These are phyloP conservation scores for Acacia concinna DNA, from an alignment of 331 rosid species.

Conservation along the genomic window DNA sequence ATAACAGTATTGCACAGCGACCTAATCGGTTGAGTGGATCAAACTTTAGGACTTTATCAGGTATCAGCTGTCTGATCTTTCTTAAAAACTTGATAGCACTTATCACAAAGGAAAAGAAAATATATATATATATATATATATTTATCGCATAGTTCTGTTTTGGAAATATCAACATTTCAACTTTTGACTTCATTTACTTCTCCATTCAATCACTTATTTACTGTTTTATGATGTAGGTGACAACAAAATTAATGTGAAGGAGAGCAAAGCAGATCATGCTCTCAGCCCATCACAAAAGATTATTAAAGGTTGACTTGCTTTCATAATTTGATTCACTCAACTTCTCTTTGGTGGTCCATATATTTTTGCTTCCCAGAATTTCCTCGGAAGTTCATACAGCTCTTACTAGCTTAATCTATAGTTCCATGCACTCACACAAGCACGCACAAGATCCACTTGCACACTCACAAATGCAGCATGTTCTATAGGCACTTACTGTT, in stretches of 20 bases:
- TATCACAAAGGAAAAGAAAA: neutral
- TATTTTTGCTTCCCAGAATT: conserved; percentile 3
- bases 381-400: conserved; percentile 3
- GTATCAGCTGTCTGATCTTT: conserved; percentile 12
- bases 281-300: conserved; percentile 81
- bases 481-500: neutral
- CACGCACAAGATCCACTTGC: neutral
- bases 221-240: conserved; percentile 16
- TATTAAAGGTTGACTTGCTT: conserved; percentile 57
- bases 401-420: neutral
- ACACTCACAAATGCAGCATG: conserved; percentile 8
- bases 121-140: too few relatives aligned
- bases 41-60: conserved; percentile 31
- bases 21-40: conserved; percentile 14
- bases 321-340: conserved; percentile 4
- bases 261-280: conserved; percentile 32
- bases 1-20: neutral
- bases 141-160: neutral
- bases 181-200: neutral
- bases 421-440: neutral
- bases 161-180: neutral
- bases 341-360: conserved; percentile 6
- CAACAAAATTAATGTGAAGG: conserved; percentile 31
- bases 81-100: neutral
- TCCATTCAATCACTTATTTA: neutral